phyloP scores from a whole-genome alignment of 1,139 yeast species.

The Diutina rugosa region DNA sequence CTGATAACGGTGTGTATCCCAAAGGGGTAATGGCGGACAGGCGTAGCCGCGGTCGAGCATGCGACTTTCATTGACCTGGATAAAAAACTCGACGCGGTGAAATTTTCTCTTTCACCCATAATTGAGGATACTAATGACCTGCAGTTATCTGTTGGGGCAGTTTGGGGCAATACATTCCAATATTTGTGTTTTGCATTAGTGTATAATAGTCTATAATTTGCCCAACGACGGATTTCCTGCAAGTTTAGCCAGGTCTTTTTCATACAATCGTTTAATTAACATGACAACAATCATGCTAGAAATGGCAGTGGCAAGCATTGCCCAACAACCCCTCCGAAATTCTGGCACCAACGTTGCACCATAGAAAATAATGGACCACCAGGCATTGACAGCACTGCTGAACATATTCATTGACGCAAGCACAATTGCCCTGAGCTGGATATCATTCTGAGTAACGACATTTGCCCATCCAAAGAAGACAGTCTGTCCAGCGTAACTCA shows the following conservation, averaged over 20 bases:
- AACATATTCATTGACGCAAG: constrained; percentile 55
- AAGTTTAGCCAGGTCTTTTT: background rate
- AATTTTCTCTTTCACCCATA: background rate
- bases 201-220: background rate
- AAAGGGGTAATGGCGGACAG: background rate
- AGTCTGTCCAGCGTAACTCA: constrained; percentile 45
- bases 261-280: constrained; percentile 7
- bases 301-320: constrained; percentile 37
- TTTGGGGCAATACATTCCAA: background rate
- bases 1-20: background rate
- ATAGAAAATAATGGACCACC: constrained; percentile 47
- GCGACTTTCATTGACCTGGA: background rate
- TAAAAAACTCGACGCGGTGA: background rate
- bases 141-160: background rate
- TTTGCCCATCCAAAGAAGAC: constrained; percentile 52
- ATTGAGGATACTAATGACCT: background rate
- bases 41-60: background rate
- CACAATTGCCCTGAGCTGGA: constrained; percentile 45
- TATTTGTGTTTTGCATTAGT: background rate
- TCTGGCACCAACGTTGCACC: constrained; percentile 37
- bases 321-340: constrained; percentile 39
- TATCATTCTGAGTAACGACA: constrained; percentile 36
- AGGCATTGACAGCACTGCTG: constrained; percentile 47
- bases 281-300: constrained; percentile 14
- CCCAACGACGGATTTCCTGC: constrained; percentile 9